These are phyloP conservation scores for Graphilbum sp. DNA, from an alignment of 2,329 filamentous ascomycete species.

Conservation along the genomic window DNA sequence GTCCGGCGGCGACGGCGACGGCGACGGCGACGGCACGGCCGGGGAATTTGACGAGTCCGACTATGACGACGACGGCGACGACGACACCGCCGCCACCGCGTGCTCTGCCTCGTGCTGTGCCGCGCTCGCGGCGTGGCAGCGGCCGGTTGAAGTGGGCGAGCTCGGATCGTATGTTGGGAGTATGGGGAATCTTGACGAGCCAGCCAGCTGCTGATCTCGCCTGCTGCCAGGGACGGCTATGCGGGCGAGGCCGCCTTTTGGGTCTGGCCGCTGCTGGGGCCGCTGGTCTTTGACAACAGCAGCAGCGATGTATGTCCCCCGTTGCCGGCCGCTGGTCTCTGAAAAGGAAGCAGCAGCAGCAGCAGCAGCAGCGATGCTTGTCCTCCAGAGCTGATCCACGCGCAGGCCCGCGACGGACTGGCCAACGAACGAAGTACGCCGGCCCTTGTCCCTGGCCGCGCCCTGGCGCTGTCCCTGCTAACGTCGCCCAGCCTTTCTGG, in stretches of 20 bases:
- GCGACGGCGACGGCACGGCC: background rate
- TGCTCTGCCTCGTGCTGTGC: too few relatives aligned
- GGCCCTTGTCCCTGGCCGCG: constrained; percentile 8
- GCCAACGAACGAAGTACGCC: constrained; percentile 64
- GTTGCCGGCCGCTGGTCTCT: background rate
- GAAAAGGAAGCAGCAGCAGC: constrained; percentile 47
- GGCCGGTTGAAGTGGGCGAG: constrained; percentile 28
- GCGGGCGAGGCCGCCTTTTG: constrained; percentile 30
- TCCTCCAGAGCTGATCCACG: too few relatives aligned
- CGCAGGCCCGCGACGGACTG: constrained; percentile 49
- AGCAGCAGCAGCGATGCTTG: constrained; percentile 55
- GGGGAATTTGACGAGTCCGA: background rate
- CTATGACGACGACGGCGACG: background rate
- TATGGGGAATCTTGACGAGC: too few relatives aligned
- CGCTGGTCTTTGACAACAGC: constrained; percentile 58
- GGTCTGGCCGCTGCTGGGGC: constrained; percentile 45
- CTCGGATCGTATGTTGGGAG: constrained; percentile 16
- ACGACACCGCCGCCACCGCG: background rate
- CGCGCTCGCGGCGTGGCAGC: constrained; percentile 19
- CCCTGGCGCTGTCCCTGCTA: background rate
- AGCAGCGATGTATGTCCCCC: constrained; percentile 46
- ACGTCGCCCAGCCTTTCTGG: constrained; percentile 49
- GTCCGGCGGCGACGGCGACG: background rate
- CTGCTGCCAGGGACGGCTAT: constrained; percentile 7
- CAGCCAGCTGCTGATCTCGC: too few relatives aligned